Evolutionary conservation across 2,329 filamentous ascomycete genomes (phyloP).

Genomic region (Rhynchosporium agropyri): DNA sequence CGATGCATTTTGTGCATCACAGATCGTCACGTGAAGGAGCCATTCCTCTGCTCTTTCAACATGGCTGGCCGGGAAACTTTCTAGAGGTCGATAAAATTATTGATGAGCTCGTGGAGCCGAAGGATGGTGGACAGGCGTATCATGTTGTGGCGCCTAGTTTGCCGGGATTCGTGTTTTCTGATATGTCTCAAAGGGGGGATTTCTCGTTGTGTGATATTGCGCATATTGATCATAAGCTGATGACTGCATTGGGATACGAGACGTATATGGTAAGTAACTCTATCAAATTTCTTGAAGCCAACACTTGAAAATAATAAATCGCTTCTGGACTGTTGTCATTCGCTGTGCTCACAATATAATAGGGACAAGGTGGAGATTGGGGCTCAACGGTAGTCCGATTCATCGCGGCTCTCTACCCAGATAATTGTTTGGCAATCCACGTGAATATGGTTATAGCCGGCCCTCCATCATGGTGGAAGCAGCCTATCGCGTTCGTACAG

Average conservation of each 20-base stretch:
- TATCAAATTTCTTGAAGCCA: neutral
- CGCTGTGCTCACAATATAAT: conserved; percentile 64
- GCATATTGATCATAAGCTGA: conserved; percentile 66
- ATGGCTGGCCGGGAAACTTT: conserved; percentile 66
- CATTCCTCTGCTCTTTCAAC: conserved; percentile 47
- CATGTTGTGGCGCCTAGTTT: conserved; percentile 55
- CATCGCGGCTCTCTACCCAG: conserved; percentile 61
- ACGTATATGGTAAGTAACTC: neutral
- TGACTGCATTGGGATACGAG: conserved; percentile 50
- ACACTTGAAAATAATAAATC: neutral
- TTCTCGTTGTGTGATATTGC: conserved; percentile 44
- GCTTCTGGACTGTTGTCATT: neutral
- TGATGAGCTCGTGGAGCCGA: conserved; percentile 40
- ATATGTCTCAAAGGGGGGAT: conserved; percentile 19
- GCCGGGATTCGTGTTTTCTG: conserved; percentile 28
- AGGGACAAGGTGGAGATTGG: conserved; percentile 71
- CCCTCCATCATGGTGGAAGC: conserved; percentile 27
- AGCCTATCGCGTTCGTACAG: conserved; percentile 29
- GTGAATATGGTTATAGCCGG: conserved; percentile 36
- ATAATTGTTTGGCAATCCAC: conserved; percentile 35
- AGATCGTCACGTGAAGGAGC: conserved; percentile 51
- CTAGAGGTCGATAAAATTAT: conserved; percentile 54
- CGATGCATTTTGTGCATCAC: conserved; percentile 68
- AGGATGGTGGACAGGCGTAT: conserved; percentile 44
- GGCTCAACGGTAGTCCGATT: conserved; percentile 64